Base-by-base conservation (phyloP, 768 basidiomycete species). In the Podaxis sp. region DNA sequence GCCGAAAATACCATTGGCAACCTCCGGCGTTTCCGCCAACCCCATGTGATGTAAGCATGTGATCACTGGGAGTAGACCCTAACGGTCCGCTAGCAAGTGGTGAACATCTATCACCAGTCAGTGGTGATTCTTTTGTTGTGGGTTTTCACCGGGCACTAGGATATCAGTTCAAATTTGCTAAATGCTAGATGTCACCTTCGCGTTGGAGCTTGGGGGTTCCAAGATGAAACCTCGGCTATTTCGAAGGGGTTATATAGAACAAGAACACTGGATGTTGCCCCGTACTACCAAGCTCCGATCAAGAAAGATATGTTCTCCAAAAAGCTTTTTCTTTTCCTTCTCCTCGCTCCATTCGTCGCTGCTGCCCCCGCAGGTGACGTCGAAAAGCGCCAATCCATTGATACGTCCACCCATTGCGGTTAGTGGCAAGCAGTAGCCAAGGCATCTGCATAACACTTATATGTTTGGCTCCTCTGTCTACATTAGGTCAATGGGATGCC, bases 401-500 rank as follows among this genome's bases (percentile, higher is more conserved):
- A 79, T 54, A 79, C 78, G 1, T 67, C 70, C 2, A 67, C 65
- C 4, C 73, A 79, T 65, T 78, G 79, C 44, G 77, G 77, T 74
- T 58, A 38, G 64, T 57, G 28, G 23, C 23, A 23, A 48, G 23
- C 47, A 9, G 7, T 11, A 23, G 10, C 21, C 47, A 25, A 25
- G 6, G 13, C 9, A 11, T 9, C 18, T 23, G 11, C n/a, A 44
- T 44, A 9, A 21, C 9, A 18, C 21, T 48, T 21, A 48, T 23
- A 5, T 14, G 0, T 18, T 42, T 42, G n/a, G 13, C 1, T 18
- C 40, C 16, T 13, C 10, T 4, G 21, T 21, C 25, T 55, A 18
- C 28, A 10, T 28, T 50, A 78, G 84, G 81, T 14, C 78, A 84
- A 74, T 88, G 77, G 78, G 84, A 84, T 51, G 66, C 70, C 16